These are phyloP conservation scores for Wallacemonas sp. DNA, from an alignment of 208 protist genomes.

Conservation along the genomic window DNA sequence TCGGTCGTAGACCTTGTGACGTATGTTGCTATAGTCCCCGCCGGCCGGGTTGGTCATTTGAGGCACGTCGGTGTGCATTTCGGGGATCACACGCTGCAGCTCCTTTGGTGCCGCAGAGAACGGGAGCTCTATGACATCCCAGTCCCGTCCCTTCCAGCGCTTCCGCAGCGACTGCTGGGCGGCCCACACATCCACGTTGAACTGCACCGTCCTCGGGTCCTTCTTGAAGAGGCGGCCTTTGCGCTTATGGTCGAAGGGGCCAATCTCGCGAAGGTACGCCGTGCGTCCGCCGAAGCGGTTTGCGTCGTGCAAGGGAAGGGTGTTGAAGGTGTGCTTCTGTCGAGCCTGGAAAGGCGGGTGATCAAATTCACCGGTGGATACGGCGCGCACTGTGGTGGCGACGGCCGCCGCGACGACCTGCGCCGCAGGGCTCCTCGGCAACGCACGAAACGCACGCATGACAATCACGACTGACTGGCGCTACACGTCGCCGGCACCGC, in stretches of 20 bases:
- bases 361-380: slow-evolving; percentile 74
- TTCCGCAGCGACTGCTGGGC: slow-evolving; percentile 87
- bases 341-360: slow-evolving; percentile 67
- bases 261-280: slow-evolving; percentile 83
- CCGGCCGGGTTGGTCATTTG: slow-evolving; percentile 52
- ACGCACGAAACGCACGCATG: slow-evolving; percentile 2
- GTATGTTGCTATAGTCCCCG: slow-evolving; percentile 79
- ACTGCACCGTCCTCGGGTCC: slow-evolving; percentile 70
- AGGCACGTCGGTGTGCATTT: slow-evolving; percentile 87
- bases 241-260: slow-evolving; percentile 73
- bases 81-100: slow-evolving; percentile 84
- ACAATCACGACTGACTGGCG: no score
- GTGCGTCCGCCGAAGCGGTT: slow-evolving; percentile 85
- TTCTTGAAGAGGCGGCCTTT: slow-evolving; percentile 80
- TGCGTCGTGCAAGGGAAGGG: slow-evolving; percentile 80
- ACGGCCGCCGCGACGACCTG: not conserved
- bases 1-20: slow-evolving; percentile 78
- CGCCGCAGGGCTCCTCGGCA: not conserved
- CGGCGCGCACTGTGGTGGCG: slow-evolving; percentile 6
- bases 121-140: slow-evolving; percentile 86
- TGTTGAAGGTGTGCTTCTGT: slow-evolving; percentile 81
- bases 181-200: slow-evolving; percentile 89
- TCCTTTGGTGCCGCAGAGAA: slow-evolving; percentile 73
- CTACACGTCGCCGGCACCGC: no score
- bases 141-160: slow-evolving; percentile 87